Evolutionary conservation across 2,329 filamentous ascomycete genomes (phyloP).

Genomic region (Xylariaceae sp.): DNA sequence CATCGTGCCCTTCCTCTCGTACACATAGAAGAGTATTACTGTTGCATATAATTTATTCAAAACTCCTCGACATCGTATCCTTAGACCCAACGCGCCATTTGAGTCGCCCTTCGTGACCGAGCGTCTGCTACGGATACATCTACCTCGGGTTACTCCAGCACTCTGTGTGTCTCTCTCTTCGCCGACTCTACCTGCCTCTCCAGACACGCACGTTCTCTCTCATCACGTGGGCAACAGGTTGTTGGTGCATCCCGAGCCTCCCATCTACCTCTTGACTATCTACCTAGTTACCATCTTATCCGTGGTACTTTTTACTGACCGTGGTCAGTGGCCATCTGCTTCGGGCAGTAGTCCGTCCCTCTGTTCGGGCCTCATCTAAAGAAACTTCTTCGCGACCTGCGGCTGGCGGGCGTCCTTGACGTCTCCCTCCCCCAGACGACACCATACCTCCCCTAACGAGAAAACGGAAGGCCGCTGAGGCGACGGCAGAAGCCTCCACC

Average conservation of each 20-base stretch:
- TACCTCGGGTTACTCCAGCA: too few relatives aligned
- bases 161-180: too few relatives aligned
- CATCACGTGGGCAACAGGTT: too few relatives aligned
- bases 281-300: too few relatives aligned
- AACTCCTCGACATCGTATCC: too few relatives aligned
- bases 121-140: background rate
- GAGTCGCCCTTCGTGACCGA: background rate
- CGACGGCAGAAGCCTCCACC: conserved; percentile 48
- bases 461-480: conserved; percentile 62
- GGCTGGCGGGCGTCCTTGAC: conserved; percentile 22
- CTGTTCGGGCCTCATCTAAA: conserved; percentile 3
- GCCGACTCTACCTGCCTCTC: background rate
- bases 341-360: background rate
- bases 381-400: conserved; percentile 20
- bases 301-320: background rate
- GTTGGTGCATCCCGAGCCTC: too few relatives aligned
- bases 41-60: background rate
- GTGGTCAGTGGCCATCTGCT: background rate
- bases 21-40: background rate
- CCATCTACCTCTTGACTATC: too few relatives aligned
- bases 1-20: background rate
- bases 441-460: conserved; percentile 56
- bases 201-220: too few relatives aligned
- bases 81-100: background rate
- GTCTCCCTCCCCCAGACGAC: conserved; percentile 28